Evolutionary conservation across 495 filamentous ascomycete genomes (phyloP).

Genomic region (Penicillium bialowiezense): DNA sequence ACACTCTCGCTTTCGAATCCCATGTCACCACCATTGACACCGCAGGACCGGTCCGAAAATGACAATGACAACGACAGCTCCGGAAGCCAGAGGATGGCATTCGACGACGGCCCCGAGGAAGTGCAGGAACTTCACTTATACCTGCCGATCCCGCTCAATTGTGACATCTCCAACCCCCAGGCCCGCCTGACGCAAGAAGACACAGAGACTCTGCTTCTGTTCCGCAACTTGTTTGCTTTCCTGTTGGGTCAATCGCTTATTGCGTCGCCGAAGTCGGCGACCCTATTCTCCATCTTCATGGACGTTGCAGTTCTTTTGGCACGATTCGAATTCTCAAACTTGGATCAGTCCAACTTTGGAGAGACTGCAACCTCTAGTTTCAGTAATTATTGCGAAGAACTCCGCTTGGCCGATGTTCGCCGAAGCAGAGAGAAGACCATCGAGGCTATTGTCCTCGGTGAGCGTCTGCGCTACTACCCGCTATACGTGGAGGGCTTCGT

Average conservation of each 20-base stretch:
- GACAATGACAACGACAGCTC: conserved; percentile 45
- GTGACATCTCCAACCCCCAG: conserved; percentile 41
- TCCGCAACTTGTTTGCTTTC: conserved; percentile 90
- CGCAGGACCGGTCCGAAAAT: conserved; percentile 25
- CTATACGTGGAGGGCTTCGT: conserved; percentile 90
- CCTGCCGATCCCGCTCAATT: conserved; percentile 58
- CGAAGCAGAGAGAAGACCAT: conserved; percentile 85
- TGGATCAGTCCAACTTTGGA: conserved; percentile 79
- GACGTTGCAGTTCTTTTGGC: conserved; percentile 65
- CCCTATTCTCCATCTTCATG: conserved; percentile 71
- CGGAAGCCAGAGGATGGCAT: conserved; percentile 41
- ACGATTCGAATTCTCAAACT: conserved; percentile 73
- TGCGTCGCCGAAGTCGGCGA: conserved; percentile 63
- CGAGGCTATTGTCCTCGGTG: conserved; percentile 82
- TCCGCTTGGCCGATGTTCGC: conserved; percentile 75
- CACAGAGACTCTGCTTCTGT: conserved; percentile 66
- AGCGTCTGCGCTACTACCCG: conserved; percentile 74
- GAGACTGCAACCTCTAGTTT: conserved; percentile 76
- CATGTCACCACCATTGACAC: conserved; percentile 38
- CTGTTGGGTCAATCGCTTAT: conserved; percentile 77
- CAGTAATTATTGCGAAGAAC: conserved; percentile 69
- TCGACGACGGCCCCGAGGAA: conserved; percentile 42
- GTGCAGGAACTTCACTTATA: conserved; percentile 65
- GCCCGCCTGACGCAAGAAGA: conserved; percentile 51
- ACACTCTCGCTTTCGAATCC: conserved; percentile 40